Evolutionary conservation across 352 stramenopile species (phyloP), one percentile per base, ranked within the genome.

Genomic region (Globisporangium orthogonon): DNA sequence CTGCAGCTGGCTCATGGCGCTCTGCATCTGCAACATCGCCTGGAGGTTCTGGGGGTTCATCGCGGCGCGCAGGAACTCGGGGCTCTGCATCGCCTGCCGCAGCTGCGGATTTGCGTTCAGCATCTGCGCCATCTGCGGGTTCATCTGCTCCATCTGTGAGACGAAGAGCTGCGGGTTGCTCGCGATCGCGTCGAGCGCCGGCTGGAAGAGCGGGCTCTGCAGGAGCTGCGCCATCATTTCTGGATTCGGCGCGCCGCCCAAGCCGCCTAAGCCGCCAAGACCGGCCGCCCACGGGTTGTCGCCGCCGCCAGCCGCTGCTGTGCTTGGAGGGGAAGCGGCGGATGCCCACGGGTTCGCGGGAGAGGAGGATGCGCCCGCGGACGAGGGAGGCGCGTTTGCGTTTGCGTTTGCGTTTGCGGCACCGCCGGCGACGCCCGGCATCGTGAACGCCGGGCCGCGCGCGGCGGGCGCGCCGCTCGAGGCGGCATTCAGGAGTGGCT

Each of bases 401-500:
- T 23, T 23, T 23, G 23, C 23, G 23, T 23, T 23, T 15, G 73
- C 56, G 7, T 57, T 61, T 14, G 45, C 58, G 13, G 57, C 17
- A 46, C 74, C 75, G 44, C 84, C 80, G 15, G 83, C 78, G 30
- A 91, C 71, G 10, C 85, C 85, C 33, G 85, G 85, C 85, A 95
- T 95, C 3, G 83, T 87, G 56, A 95, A 95, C n/a, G 85, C 78
- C 0, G 76, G 69, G 6, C 73, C 76, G 15, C 76, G 66, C 39
- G 83, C 56, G 23, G 73, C 68, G 40, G 69, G 65, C 3, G 63
- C 59, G 3, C 80, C 80, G 44, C 74, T 86, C 3, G 77, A 60
- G 7, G 85, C 76, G 33, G 94, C 94, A 45, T 99, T 92, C 78
- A 98, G 91, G 50, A 99, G 86, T 3, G 96, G 95, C 64, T 98